Percentiles rank a stretch among this genome's conserved stretches.
These are phyloP conservation scores for Colletotrichum sp. DNA, from an alignment of 2,329 filamentous ascomycete species.

Conservation along the genomic window DNA sequence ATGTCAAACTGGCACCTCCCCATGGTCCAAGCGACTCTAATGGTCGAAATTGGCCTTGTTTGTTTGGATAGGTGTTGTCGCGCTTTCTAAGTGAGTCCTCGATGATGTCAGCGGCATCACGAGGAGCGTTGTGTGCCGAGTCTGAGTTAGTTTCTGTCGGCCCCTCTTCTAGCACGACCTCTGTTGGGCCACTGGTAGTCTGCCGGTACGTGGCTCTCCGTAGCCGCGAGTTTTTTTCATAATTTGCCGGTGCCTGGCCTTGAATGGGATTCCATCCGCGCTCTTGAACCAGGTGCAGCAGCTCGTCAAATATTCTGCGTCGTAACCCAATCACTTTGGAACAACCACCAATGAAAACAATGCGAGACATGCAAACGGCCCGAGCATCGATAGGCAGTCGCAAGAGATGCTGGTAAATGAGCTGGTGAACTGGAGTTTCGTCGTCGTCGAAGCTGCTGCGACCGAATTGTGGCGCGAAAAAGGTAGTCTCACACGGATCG, in stretches of 20 bases:
- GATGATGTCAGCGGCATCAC: slow-evolving; percentile 56
- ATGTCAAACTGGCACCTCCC: slow-evolving; percentile 74
- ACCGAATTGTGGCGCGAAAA: slow-evolving; percentile 66
- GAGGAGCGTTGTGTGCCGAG: slow-evolving; percentile 37
- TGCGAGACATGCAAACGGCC: slow-evolving; percentile 84
- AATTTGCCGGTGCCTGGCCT: slow-evolving; percentile 68
- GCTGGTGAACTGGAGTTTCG: slow-evolving; percentile 76
- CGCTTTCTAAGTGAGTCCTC: slow-evolving; percentile 55
- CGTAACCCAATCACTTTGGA: slow-evolving; percentile 81
- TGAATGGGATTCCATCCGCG: slow-evolving; percentile 80
- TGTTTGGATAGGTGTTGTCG: slow-evolving; percentile 21
- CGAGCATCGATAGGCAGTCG: slow-evolving; percentile 82
- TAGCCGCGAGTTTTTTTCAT: slow-evolving; percentile 50
- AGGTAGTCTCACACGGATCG: slow-evolving; percentile 74
- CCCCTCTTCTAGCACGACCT: neutral
- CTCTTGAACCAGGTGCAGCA: slow-evolving; percentile 67
- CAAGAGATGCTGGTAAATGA: slow-evolving; percentile 79
- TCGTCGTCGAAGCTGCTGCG: slow-evolving; percentile 78
- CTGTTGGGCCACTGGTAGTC: slow-evolving; percentile 22
- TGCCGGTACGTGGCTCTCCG: slow-evolving; percentile 32
- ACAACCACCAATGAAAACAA: slow-evolving; percentile 84
- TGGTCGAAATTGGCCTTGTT: slow-evolving; percentile 66
- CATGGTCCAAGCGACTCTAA: slow-evolving; percentile 75
- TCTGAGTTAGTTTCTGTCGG: slow-evolving; percentile 26
- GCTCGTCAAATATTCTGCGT: slow-evolving; percentile 75